phyloP scores from a whole-genome alignment of 139 green algal species.

The Haematococcus lacustris region DNA sequence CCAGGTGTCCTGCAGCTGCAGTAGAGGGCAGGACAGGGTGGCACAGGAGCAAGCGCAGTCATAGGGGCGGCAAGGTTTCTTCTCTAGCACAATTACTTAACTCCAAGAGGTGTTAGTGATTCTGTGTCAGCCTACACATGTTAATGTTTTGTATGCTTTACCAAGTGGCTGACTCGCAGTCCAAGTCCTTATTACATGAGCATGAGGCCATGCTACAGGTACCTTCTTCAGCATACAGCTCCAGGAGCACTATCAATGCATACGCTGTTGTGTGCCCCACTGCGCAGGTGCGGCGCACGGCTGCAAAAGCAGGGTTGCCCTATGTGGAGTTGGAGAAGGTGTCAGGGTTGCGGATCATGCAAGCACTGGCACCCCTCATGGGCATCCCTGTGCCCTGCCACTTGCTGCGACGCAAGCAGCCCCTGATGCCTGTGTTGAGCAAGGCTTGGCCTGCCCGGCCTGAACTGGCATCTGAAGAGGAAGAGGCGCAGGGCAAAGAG shows the following conservation, averaged over 20 bases:
- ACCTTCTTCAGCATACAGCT: not conserved
- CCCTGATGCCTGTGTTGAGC: too few relatives aligned
- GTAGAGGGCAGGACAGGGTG: not conserved
- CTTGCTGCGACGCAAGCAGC: conserved; percentile 7
- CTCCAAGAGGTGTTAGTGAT: not conserved
- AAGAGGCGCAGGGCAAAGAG: too few relatives aligned
- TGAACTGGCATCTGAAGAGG: too few relatives aligned
- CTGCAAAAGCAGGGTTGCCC: conserved; percentile 3
- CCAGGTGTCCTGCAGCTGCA: not conserved
- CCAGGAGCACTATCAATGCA: not conserved
- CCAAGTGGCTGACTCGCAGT: not conserved
- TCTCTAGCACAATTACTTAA: not conserved
- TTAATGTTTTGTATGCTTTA: not conserved
- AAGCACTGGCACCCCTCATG: conserved; percentile 13
- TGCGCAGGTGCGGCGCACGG: conserved; percentile 7
- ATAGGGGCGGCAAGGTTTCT: not conserved
- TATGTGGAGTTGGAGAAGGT: conserved; percentile 13
- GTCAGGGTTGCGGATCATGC: conserved; percentile 9
- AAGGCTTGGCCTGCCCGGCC: too few relatives aligned
- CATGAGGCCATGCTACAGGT: not conserved
- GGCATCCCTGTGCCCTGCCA: conserved; percentile 14
- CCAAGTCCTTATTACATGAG: not conserved
- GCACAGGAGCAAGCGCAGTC: not conserved
- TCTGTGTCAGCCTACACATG: not conserved
- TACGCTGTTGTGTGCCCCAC: not conserved